Percentiles rank a stretch among this genome's conserved stretches.
Conservation (phyloP, 768 basidiomycete genomes). For the Hericium alpestre region DNA sequence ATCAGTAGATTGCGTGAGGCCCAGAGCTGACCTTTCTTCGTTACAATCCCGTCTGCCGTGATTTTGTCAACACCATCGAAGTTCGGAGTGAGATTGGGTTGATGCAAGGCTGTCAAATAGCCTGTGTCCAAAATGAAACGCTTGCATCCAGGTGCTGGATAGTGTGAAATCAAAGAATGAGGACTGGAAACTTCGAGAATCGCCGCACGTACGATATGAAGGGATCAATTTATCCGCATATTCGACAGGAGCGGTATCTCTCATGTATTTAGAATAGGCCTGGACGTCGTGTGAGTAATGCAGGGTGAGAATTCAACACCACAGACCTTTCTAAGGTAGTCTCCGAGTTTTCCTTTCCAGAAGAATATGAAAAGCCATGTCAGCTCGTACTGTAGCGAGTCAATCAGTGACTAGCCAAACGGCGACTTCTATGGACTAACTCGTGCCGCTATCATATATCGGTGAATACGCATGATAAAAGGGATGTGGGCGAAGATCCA, state of each 20-base stretch:
- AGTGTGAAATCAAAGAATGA: not conserved
- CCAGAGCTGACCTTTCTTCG: conserved; percentile 14
- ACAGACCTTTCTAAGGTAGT: not conserved
- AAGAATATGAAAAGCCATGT: not conserved
- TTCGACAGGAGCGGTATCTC: conserved; percentile 16
- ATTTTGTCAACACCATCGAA: conserved; percentile 15
- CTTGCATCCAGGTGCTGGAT: conserved; percentile 17
- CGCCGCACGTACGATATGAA: conserved; percentile 15
- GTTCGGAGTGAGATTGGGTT: conserved; percentile 20
- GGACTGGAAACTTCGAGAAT: not conserved
- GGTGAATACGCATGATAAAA: conserved; percentile 4
- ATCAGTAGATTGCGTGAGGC: not conserved
- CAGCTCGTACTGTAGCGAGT: not conserved
- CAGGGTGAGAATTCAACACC: not conserved
- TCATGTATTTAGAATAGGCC: conserved; percentile 11
- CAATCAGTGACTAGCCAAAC: not conserved
- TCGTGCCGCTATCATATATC: conserved; percentile 2
- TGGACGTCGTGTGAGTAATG: not conserved
- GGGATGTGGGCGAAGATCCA: conserved; percentile 17
- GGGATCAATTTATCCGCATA: conserved; percentile 22
- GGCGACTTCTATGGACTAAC: not conserved
- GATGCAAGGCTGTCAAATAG: conserved; percentile 20
- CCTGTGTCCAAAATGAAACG: conserved; percentile 24
- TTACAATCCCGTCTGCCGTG: conserved; percentile 14
- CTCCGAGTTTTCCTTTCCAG: not conserved